Base-by-base conservation (phyloP, 83 land plant species). In the Picea abies region DNA sequence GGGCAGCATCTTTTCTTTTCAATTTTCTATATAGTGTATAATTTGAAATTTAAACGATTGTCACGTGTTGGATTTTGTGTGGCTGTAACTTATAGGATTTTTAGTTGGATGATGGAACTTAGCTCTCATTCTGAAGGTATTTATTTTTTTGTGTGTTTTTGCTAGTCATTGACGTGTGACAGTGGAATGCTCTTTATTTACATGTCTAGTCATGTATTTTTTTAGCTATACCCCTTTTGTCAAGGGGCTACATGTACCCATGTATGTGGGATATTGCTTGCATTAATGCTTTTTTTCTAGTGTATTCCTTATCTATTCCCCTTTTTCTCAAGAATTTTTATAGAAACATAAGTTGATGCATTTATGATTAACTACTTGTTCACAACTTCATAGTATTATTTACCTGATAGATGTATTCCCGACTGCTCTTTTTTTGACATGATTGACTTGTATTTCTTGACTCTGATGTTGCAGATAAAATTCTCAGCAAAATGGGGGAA, bases 401-500 rank as follows among this genome's bases (percentile, higher is more conserved):
- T 52, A 11, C 56, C 14, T 52, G 56, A 52, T 52, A 52, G 56
- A 2, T 52, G 47, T 52, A 52, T 52, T 10, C 44, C 5, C 6
- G 6, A 6, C 44, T 41, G 7, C 44, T 41, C 6, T 4, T 5
- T 39, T 39, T 39, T 39, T 39, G 5, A 39, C 41, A 39, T 5
- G 41, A 3, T 39, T 39, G 41, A 39, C 5, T 6, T 41, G 5
- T 0, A 0, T 41, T 41, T 41, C 6, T 41, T 41, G 44, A 11
- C 56, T 52, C 56, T 52, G 56, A 52, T 65, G 37, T 80, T 78
- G 95, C 95, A 92, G 95, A 91, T 80, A 89, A 91, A 84, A 87
- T 93, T 79, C 89, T 93, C 68, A 86, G 90, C 90, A 93, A 93
- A 78, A 91, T 93, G 86, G 95, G 95, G 37, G 95, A 93, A 89